Evolutionary conservation across 345 rosid genomes (phyloP), one percentile per base, ranked within the genome.

Genomic region (Viola odorata): DNA sequence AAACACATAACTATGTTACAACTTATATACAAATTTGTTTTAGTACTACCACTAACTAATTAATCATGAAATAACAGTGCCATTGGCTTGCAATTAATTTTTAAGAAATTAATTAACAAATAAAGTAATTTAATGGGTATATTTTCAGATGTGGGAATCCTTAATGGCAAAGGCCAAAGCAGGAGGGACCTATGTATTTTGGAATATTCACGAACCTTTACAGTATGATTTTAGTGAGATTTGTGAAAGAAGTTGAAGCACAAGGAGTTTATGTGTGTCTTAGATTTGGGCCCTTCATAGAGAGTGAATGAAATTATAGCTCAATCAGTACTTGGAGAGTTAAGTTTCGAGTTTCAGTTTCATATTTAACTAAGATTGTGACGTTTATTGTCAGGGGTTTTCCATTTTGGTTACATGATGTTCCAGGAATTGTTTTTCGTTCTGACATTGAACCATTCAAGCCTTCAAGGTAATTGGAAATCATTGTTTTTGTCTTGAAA

Each of bases 241-340:
- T 89, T 76, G 69, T 89, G 2, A 89, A 80, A 69, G 88, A 87
- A 69, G 66, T 87, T 36, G 85, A 76, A 72, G 82, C 86, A 4
- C 91, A 85, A 65, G 91, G 91, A 45, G 84, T 89, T 7, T 89
- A 83, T 61, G 91, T 55, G 40, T 74, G 86, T 62, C 82, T 89
- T 14, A 83, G 95, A 53, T 84, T 89, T 64, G 96, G 96, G 57
- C 96, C 95, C 38, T 89, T 49, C 73, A 66, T 89, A 57, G 91
- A 86, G 65, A 75, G 82, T 15, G 96, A 89, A 70, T 89, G 96
- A 95, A 74, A 71, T 61, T 89, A 86, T 41, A 23, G 32, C 32
- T 23, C 32, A 23, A 23, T 23, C 32, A 23, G 32, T 23, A 23
- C 32, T 2, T 23, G 32, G 32, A 23, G 32, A 23, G 32, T 23